Conservation (phyloP, 306 rosid species). For the barrel medic (Medicago truncatula) region DNA sequence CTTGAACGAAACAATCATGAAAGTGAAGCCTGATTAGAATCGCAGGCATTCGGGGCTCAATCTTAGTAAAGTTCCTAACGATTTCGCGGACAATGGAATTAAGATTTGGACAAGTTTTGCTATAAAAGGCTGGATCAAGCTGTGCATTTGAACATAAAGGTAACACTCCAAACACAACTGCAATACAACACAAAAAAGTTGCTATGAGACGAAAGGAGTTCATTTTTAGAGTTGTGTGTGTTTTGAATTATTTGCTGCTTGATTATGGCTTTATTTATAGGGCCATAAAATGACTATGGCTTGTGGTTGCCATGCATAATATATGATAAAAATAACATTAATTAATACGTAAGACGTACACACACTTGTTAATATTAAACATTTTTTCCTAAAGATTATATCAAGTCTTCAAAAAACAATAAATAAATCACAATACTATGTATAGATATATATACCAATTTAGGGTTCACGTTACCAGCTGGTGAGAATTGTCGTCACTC, state of each 20-base stretch:
- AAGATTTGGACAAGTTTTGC: background rate
- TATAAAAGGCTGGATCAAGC: conserved; percentile 8
- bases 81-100: too few relatives aligned
- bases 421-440: background rate
- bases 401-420: background rate
- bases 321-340: background rate
- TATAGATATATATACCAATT: too few relatives aligned
- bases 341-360: background rate
- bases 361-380: background rate
- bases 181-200: conserved; percentile 16
- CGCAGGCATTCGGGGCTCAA: conserved; percentile 50
- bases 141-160: conserved; percentile 42
- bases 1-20: conserved; percentile 64
- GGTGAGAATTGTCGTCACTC: too few relatives aligned
- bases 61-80: background rate
- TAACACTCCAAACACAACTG: conserved; percentile 42
- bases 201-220: background rate
- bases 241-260: background rate
- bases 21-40: conserved; percentile 63
- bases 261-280: background rate
- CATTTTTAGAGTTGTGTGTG: conserved; percentile 23
- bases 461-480: background rate
- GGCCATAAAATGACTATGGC: background rate
- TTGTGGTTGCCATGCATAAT: background rate
- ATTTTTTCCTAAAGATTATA: background rate